Evolutionary conservation across 2,329 filamentous ascomycete species (phyloP).

Genomic region (Neopestalotiopsis clavispora): DNA sequence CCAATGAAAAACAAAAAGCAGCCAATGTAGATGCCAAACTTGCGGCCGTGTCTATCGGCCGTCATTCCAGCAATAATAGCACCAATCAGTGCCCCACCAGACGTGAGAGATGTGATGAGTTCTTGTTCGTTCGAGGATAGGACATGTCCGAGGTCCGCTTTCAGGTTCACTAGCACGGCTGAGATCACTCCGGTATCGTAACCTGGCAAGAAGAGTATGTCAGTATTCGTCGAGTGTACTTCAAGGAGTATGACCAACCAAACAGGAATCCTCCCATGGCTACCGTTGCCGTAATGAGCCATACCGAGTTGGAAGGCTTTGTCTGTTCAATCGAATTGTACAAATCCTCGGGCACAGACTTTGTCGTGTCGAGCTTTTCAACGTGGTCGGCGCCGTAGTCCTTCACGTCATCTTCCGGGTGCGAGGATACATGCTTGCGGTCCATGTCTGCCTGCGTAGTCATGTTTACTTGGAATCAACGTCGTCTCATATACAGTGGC

Average conservation of each 20-base stretch:
- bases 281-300: conserved; percentile 4
- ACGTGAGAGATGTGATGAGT: conserved; percentile 2
- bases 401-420: not conserved
- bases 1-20: conserved; percentile 45
- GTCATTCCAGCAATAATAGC: conserved; percentile 42
- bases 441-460: not conserved
- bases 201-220: not conserved
- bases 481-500: not conserved
- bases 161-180: conserved; percentile 46
- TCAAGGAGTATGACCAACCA: not conserved
- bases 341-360: not conserved
- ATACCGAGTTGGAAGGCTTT: not conserved
- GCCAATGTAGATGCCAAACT: conserved; percentile 44
- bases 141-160: conserved; percentile 43
- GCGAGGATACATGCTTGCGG: not conserved
- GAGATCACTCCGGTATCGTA: conserved; percentile 10
- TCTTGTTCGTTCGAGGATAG: conserved; percentile 46
- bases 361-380: conserved; percentile 4
- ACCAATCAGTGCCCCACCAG: conserved; percentile 50
- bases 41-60: conserved; percentile 44
- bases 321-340: conserved; percentile 3
- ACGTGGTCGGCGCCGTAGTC: not conserved
- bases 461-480: not conserved
- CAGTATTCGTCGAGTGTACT: not conserved
- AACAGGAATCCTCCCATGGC: conserved; percentile 3